Conservation (phyloP, 768 basidiomycete species). For the Leccinum boreale region DNA sequence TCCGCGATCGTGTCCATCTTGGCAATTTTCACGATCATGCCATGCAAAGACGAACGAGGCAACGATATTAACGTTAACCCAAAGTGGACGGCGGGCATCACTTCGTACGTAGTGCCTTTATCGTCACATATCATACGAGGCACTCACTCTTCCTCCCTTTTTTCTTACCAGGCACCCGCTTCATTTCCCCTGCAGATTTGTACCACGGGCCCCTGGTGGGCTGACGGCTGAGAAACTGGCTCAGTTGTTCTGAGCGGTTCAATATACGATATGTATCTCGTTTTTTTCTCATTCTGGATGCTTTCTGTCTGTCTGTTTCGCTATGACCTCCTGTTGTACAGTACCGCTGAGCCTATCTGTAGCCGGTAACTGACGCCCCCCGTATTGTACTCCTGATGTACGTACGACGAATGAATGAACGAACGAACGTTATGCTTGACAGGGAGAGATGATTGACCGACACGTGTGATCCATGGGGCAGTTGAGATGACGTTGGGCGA, state of each 20-base stretch:
- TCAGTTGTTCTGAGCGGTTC: conserved; percentile 17
- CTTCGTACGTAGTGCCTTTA: conserved; percentile 20
- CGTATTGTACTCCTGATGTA: neutral
- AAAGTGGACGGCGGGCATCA: conserved; percentile 23
- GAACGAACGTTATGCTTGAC: neutral
- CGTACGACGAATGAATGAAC: neutral
- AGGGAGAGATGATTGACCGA: neutral
- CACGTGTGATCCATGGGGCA: neutral
- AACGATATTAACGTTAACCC: conserved; percentile 22
- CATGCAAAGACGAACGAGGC: conserved; percentile 25
- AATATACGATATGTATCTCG: neutral
- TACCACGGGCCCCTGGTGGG: conserved; percentile 20
- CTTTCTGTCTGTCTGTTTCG: neutral
- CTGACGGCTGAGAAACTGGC: conserved; percentile 16
- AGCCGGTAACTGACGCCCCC: neutral
- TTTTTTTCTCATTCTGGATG: neutral
- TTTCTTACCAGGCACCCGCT: conserved; percentile 19
- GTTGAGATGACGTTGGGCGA: neutral
- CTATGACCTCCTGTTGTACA: neutral
- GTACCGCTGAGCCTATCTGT: neutral
- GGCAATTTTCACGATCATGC: conserved; percentile 34
- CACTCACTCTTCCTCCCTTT: neutral
- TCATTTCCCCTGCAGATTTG: conserved; percentile 24
- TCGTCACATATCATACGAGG: neutral
- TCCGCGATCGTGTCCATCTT: conserved; percentile 33